Evolutionary conservation across 192 early-diverging fungal species (phyloP), one percentile per base, ranked within the genome.

Genomic region (Umbelopsis ramanniana): DNA sequence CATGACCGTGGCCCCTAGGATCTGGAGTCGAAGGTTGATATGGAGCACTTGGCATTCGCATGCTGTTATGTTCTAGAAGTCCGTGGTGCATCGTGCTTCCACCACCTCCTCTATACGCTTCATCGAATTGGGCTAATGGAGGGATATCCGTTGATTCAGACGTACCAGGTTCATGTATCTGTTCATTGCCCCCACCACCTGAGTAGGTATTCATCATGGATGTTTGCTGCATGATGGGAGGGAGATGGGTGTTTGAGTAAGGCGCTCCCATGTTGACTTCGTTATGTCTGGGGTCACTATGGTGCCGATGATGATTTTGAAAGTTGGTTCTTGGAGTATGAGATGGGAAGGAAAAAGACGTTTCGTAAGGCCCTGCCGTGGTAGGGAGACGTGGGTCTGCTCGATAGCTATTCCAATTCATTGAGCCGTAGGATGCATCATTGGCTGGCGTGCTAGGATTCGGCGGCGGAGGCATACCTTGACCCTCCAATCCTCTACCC

Each of bases 1-100:
- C 57, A 35, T 37, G 11, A 26, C 29, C 17, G 15, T 63, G 15
- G 0, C 57, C 17, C 19, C 57, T 38, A 4, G 57, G 57, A 33
- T 63, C 57, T 29, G 23, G 35, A 14, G 57, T 26, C 11, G 57
- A 37, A 6, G 57, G 23, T 12, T 2, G 57, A 63, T 63, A 63
- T 11, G 57, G 57, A 22, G 10, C 53, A 26, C 53, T 23, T 63
- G 33, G 26, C 29, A 63, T 63, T 29, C 57, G 57, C 57, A 63
- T 63, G 35, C 33, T 63, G n/a, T 38, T 63, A 33, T 63, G 57
- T 63, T 63, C 57, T 37, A 63, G 33, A 35, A 63, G 35, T 10
- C 57, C 57, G 15, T 63, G 57, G 26, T 63, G 57, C 57, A 63
- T 37, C 33, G 10, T n/a, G 17, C 35, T 29, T 29, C 24, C 57